Conservation (phyloP, 2,329 filamentous ascomycete genomes). For the Diaporthe sp. region DNA sequence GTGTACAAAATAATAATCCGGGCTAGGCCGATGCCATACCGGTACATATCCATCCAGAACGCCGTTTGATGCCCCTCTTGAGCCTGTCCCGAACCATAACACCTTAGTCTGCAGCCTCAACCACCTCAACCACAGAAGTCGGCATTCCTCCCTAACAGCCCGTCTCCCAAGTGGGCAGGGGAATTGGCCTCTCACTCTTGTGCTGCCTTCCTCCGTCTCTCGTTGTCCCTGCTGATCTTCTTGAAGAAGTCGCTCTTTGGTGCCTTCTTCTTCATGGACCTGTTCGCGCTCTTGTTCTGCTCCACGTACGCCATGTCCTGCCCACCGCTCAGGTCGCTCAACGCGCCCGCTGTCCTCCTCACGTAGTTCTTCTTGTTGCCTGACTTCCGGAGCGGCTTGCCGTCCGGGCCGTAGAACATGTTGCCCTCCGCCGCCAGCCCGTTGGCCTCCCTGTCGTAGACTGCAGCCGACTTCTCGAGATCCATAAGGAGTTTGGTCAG, state of each 20-base stretch:
- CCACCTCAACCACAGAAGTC: not conserved
- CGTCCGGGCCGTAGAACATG: constrained; percentile 54
- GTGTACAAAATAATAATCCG: not conserved
- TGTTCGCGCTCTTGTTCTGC: constrained; percentile 81
- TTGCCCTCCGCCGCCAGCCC: constrained; percentile 53
- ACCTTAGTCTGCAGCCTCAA: not conserved
- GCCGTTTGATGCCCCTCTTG: constrained; percentile 16
- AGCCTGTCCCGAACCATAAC: not conserved
- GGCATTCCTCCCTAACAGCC: no score
- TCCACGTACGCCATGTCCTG: constrained; percentile 98
- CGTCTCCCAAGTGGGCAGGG: not conserved
- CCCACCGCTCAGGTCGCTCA: constrained; percentile 89
- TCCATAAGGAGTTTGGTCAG: constrained; percentile 91
- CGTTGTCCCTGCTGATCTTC: constrained; percentile 74
- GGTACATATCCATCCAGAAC: constrained; percentile 13
- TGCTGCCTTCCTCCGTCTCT: constrained; percentile 60
- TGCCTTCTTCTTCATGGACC: constrained; percentile 72
- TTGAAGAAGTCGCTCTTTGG: constrained; percentile 74
- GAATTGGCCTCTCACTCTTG: not conserved
- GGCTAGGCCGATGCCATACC: not conserved
- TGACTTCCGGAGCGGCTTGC: constrained; percentile 42
- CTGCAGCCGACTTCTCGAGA: constrained; percentile 69
- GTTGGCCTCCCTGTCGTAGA: constrained; percentile 45
- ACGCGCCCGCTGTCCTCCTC: constrained; percentile 84
- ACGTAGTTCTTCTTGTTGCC: constrained; percentile 67